Conservation (phyloP, 768 basidiomycete species). For the Bullera alba region DNA sequence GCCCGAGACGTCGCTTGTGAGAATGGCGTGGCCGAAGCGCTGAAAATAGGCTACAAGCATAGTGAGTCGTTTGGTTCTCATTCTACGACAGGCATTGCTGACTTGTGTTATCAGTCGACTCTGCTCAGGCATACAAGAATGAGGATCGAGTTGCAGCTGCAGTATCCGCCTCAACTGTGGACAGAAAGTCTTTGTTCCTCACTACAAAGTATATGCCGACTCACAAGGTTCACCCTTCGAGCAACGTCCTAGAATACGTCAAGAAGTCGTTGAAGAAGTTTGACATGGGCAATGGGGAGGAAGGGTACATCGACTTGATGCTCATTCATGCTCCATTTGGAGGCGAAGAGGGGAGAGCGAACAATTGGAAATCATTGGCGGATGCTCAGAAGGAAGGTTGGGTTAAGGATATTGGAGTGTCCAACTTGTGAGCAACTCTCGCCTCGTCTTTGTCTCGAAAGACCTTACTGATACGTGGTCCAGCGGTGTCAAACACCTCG, state of each 20-base stretch:
- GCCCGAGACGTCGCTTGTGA: conserved; percentile 28
- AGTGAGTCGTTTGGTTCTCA: conserved; percentile 7
- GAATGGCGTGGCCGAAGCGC: conserved; percentile 23
- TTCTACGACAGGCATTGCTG: background rate
- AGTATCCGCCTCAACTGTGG: conserved; percentile 3
- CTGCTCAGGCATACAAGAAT: conserved; percentile 31
- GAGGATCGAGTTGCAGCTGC: conserved; percentile 35
- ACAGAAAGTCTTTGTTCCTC: conserved; percentile 26
- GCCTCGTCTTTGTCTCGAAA: too few relatives aligned
- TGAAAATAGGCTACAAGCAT: conserved; percentile 38
- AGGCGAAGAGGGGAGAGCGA: conserved; percentile 35
- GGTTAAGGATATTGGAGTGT: conserved; percentile 36
- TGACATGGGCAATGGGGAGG: conserved; percentile 6
- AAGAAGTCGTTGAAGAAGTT: conserved; percentile 12
- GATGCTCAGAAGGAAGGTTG: conserved; percentile 33
- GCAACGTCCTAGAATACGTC: conserved; percentile 2
- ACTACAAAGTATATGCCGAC: conserved; percentile 35
- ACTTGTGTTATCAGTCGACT: conserved; percentile 15
- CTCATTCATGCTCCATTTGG: conserved; percentile 36
- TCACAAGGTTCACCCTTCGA: background rate
- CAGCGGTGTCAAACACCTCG: conserved; percentile 42
- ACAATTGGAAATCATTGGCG: conserved; percentile 27
- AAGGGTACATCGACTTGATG: conserved; percentile 38
- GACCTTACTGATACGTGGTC: too few relatives aligned
- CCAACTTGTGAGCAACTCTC: conserved; percentile 30